These are phyloP conservation scores for Saccharomycopsis hybrid DNA, from an alignment of 1,139 yeast genomes.

Conservation along the genomic window DNA sequence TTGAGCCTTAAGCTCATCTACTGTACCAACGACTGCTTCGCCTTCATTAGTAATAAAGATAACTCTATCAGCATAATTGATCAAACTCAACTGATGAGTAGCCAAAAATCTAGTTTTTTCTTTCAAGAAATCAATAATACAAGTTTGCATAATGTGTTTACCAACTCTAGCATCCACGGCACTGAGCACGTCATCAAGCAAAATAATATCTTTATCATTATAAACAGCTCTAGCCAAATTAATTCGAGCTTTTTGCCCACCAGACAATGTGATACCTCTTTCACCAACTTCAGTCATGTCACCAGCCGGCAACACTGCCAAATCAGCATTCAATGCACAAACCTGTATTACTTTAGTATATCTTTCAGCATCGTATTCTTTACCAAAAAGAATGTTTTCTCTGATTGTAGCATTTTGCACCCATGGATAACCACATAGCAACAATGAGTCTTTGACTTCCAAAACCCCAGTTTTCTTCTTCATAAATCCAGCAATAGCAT, in stretches of 20 bases:
- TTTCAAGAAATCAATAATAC: constrained; percentile 51
- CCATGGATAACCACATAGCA: constrained; percentile 65
- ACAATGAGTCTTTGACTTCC: constrained; percentile 32
- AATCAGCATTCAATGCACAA: constrained; percentile 61
- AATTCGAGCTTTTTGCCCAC: constrained; percentile 85
- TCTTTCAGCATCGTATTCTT: constrained; percentile 39
- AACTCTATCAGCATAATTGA: constrained; percentile 60
- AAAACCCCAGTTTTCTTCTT: constrained; percentile 34
- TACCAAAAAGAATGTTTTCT: constrained; percentile 65
- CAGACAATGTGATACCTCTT: constrained; percentile 79
- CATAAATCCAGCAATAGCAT: constrained; percentile 42
- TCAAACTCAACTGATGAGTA: constrained; percentile 69
- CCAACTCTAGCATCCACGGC: constrained; percentile 93
- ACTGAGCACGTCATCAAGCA: constrained; percentile 75
- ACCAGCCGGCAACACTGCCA: constrained; percentile 62
- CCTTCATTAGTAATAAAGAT: constrained; percentile 59
- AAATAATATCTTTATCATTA: constrained; percentile 52
- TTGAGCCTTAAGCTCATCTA: constrained; percentile 36
- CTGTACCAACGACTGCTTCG: constrained; percentile 46
- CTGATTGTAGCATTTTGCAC: constrained; percentile 70
- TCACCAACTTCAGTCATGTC: constrained; percentile 83
- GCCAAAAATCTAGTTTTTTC: constrained; percentile 66
- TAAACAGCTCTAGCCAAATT: constrained; percentile 80
- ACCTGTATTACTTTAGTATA: constrained; percentile 51
- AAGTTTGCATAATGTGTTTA: constrained; percentile 61